These are phyloP conservation scores for Cryphonectria radicalis DNA, from an alignment of 2,329 filamentous ascomycete species.

Conservation along the genomic window DNA sequence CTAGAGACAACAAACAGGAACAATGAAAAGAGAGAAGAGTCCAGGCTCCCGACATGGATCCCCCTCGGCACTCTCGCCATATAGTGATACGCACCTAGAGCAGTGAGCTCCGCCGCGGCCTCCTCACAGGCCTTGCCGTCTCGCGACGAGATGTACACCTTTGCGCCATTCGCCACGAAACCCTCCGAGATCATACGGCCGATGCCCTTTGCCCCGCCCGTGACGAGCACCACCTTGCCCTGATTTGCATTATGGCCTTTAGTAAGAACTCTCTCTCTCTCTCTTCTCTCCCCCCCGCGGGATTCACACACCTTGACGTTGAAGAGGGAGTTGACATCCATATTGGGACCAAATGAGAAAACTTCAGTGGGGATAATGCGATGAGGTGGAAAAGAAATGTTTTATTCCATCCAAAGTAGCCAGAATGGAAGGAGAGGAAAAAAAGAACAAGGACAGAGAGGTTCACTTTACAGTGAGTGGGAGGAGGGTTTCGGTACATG, in stretches of 20 bases:
- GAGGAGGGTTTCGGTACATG: too few relatives aligned
- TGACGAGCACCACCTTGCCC: conserved; percentile 63
- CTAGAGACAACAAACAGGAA: too few relatives aligned
- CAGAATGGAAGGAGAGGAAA: neutral
- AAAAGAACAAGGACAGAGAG: neutral
- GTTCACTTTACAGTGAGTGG: too few relatives aligned
- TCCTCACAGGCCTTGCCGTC: conserved; percentile 61
- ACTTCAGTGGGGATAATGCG: neutral
- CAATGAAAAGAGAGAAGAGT: too few relatives aligned
- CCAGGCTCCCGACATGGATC: too few relatives aligned
- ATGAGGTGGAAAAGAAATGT: neutral
- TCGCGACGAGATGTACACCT: conserved; percentile 69
- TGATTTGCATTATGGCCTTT: conserved; percentile 31
- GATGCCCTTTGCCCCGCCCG: conserved; percentile 64
- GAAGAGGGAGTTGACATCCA: conserved; percentile 61
- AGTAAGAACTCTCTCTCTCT: neutral
- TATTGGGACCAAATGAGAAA: neutral
- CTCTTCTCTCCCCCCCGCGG: neutral
- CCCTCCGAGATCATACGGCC: conserved; percentile 71
- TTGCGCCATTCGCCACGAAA: conserved; percentile 66
- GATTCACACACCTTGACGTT: conserved; percentile 57
- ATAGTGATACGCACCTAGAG: conserved; percentile 41
- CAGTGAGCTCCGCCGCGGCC: conserved; percentile 61
- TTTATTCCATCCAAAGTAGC: neutral
- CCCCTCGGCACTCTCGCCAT: too few relatives aligned